Base-by-base conservation (phyloP, 2,329 filamentous ascomycete genomes). In the Cercospora zeina region DNA sequence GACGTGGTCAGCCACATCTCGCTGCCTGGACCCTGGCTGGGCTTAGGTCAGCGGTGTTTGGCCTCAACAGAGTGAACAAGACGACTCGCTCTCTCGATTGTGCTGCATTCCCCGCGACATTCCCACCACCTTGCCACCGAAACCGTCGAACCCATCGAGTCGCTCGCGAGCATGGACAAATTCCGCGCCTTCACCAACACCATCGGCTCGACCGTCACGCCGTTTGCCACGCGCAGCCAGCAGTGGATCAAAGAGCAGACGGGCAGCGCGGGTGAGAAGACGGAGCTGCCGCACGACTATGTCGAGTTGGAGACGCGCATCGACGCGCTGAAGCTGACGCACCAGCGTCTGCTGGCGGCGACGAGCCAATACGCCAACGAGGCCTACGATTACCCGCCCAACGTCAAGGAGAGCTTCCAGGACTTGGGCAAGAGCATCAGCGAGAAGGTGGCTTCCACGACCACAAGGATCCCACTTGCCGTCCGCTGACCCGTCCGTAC, bases 171-270 rank as follows among this genome's bases (percentile, higher is more conserved):
- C 67, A 90, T 90, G 87, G 87, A 89, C 75, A 88, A 88, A 76
- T 81, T 90, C 68, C 82, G 84, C 73, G 85, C 85, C 65, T 82
- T 90, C 73, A 84, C 73, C 70, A 75, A 70, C 69, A 81, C 74
- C 76, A 86, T 73, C 74, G 93, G 92, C 75, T 89, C 90, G 68
- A 88, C 88, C 71, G 90, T 97, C 79, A 92, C 91, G 68, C 95
- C 95, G 36, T 96, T 96, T 76, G 92, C 93, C 68, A 89, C 91
- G 74, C 89, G 93, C 74, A 97, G 92, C 61, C 91, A 96, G 78
- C 95, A 99, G 82, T 96, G 93, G 82, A 91, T 96, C 77, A 97
- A 96, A 83, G 95, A 99, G 80, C 93, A 97, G 81, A 86, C 97
- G 65, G 95, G 95, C 56, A 91, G 96, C 79, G 91, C 87, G 65